A percentile compares a stretch with the other conserved stretches of the same genome.
These are phyloP conservation scores for Aspergillus carbonarius DNA, from an alignment of 2,329 filamentous ascomycete species.

Conservation along the genomic window DNA sequence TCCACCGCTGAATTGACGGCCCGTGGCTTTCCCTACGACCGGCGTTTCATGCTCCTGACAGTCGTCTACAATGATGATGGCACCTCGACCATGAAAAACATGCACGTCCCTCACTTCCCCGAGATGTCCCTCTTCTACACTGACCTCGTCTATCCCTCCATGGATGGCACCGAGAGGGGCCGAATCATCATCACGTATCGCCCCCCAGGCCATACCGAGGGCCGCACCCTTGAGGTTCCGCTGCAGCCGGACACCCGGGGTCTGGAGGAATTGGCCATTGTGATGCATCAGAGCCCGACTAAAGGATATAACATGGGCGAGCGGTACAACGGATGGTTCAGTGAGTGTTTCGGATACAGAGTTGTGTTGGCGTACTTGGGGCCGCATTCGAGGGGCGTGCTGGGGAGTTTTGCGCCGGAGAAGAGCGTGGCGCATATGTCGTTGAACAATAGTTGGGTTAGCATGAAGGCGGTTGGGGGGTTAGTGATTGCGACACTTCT, in stretches of 20 bases:
- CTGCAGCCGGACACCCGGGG: conserved; percentile 52
- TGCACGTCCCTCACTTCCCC: conserved; percentile 60
- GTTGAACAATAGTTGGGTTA: neutral
- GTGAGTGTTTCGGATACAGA: conserved; percentile 61
- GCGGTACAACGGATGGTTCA: conserved; percentile 65
- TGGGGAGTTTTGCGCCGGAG: conserved; percentile 60
- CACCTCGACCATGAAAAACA: conserved; percentile 46
- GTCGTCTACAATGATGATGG: conserved; percentile 35
- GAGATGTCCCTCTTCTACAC: conserved; percentile 66
- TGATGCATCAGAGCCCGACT: conserved; percentile 60
- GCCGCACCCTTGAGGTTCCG: conserved; percentile 54
- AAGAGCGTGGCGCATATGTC: conserved; percentile 25
- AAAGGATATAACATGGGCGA: conserved; percentile 63
- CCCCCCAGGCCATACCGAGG: conserved; percentile 21
- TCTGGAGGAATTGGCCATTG: conserved; percentile 53
- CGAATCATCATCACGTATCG: conserved; percentile 44
- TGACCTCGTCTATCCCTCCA: conserved; percentile 43
- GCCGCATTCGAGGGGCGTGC: conserved; percentile 56
- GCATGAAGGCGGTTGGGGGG: neutral
- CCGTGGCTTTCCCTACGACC: conserved; percentile 66
- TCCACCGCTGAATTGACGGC: conserved; percentile 54
- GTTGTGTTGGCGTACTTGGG: conserved; percentile 66
- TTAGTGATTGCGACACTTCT: conserved; percentile 9
- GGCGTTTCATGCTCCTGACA: conserved; percentile 68
- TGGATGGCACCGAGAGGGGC: conserved; percentile 25